Percentiles rank a stretch among this genome's conserved stretches.
Evolutionary conservation across 2,329 filamentous ascomycete genomes (phyloP).

Genomic region (Cercospora sojina): DNA sequence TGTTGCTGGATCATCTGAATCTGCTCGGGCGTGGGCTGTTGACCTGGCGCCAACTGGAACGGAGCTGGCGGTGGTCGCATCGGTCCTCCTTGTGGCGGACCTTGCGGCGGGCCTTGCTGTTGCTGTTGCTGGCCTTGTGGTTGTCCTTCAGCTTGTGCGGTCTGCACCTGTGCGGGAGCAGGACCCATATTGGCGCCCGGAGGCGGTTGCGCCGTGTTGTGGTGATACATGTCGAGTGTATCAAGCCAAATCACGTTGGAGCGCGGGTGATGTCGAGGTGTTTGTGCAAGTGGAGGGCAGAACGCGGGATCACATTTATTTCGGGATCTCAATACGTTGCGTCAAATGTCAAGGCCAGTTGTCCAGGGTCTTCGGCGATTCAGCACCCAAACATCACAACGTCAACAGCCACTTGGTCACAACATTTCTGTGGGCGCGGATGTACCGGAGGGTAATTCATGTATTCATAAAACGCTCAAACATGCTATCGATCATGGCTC

Average conservation of each 20-base stretch:
- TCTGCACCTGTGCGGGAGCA: not conserved
- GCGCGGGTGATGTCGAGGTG: not conserved
- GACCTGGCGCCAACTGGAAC: constrained; percentile 37
- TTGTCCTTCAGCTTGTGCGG: not conserved
- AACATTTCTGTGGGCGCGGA: not conserved
- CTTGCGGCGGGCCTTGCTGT: not conserved
- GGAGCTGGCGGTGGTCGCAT: constrained; percentile 12
- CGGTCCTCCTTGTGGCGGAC: constrained; percentile 1
- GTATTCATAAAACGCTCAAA: not conserved
- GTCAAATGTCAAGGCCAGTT: constrained; percentile 3
- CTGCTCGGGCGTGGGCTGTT: constrained; percentile 75
- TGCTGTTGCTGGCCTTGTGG: not conserved
- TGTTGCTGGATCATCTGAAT: constrained; percentile 80
- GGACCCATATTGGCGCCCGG: constrained; percentile 6
- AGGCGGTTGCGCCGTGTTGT: constrained; percentile 9
- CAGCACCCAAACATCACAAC: not conserved
- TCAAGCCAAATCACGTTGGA: not conserved
- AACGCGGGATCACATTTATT: constrained; percentile 4
- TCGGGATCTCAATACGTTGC: constrained; percentile 14
- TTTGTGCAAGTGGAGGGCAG: not conserved
- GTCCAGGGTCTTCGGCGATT: constrained; percentile 3
- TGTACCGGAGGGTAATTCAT: not conserved
- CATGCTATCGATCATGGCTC: not conserved
- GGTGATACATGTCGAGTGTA: constrained; percentile 13
- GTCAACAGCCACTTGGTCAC: not conserved